Evolutionary conservation across 352 stramenopile species (phyloP).

Genomic region (Pythium aristosporum): DNA sequence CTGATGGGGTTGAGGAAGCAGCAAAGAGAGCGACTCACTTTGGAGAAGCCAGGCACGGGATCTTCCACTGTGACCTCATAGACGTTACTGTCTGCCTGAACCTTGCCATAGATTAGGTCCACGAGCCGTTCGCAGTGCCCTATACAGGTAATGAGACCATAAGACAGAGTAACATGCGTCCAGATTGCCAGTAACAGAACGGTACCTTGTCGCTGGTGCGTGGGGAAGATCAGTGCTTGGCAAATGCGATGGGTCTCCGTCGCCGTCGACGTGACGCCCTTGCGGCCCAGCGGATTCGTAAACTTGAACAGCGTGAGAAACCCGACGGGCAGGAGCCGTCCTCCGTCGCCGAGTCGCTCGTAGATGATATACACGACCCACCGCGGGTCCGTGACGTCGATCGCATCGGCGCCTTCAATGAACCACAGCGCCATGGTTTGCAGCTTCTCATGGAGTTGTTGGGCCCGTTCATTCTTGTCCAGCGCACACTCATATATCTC

Average conservation of each 20-base stretch:
- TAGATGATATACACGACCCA: constrained; percentile 84
- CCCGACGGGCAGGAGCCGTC: constrained; percentile 45
- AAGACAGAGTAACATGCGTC: not conserved
- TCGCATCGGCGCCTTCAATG: constrained; percentile 81
- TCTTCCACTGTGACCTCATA: constrained; percentile 88
- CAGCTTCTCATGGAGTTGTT: constrained; percentile 60
- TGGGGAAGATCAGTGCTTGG: constrained; percentile 77
- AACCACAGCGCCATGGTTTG: constrained; percentile 81
- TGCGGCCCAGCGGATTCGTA: constrained; percentile 67
- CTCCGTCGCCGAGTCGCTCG: constrained; percentile 32
- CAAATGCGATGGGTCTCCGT: constrained; percentile 83
- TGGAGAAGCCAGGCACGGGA: constrained; percentile 73
- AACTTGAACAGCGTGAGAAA: constrained; percentile 87
- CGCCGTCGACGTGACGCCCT: constrained; percentile 30
- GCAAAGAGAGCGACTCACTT: constrained; percentile 25
- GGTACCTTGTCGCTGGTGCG: constrained; percentile 73
- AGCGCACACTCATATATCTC: constrained; percentile 69
- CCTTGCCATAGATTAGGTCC: constrained; percentile 57
- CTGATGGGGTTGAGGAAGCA: not conserved
- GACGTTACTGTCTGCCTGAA: constrained; percentile 48
- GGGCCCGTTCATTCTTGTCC: constrained; percentile 49
- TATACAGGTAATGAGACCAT: constrained; percentile 12
- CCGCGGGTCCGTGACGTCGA: constrained; percentile 71
- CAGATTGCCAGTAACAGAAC: not conserved
- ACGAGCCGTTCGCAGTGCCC: constrained; percentile 77